These are phyloP conservation scores for Fusarium neocosmosporiellum DNA, from an alignment of 2,329 filamentous ascomycete genomes.

Conservation along the genomic window DNA sequence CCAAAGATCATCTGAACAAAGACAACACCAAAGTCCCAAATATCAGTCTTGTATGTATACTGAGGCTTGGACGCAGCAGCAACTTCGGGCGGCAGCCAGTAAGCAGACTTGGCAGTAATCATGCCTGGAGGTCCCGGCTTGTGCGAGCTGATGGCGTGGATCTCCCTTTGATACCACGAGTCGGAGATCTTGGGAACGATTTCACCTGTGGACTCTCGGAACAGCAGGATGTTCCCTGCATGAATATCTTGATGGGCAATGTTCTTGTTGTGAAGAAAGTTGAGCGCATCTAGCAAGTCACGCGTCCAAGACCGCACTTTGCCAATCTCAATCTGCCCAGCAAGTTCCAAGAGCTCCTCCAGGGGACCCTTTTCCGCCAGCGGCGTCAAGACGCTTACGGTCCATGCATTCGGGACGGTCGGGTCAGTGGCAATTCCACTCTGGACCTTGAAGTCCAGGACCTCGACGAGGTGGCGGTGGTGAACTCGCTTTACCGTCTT, in stretches of 20 bases:
- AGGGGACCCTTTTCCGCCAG: conserved; percentile 86
- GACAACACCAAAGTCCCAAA: conserved; percentile 94
- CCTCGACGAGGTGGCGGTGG: conserved; percentile 80
- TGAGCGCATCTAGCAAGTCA: conserved; percentile 88
- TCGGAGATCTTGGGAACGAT: conserved; percentile 81
- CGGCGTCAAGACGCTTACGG: conserved; percentile 79
- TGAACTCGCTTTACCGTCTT: conserved; percentile 79
- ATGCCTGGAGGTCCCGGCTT: conserved; percentile 65
- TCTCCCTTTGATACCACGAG: conserved; percentile 74
- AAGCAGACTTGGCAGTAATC: conserved; percentile 76
- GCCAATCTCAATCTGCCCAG: conserved; percentile 77
- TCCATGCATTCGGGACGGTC: conserved; percentile 65
- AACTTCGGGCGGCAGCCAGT: conserved; percentile 87
- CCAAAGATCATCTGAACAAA: conserved; percentile 96
- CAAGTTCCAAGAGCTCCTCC: conserved; percentile 82
- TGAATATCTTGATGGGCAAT: conserved; percentile 88
- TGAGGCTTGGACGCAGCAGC: conserved; percentile 69
- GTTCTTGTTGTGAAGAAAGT: conserved; percentile 86
- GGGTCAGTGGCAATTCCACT: conserved; percentile 57
- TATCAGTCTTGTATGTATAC: conserved; percentile 83
- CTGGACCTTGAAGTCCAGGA: conserved; percentile 86
- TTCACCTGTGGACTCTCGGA: conserved; percentile 74
- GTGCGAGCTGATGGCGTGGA: conserved; percentile 69
- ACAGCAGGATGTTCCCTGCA: conserved; percentile 81
- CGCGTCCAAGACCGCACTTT: conserved; percentile 91